Conservation (phyloP, 1,139 yeast species). For the Yamadazyma triangularis region DNA sequence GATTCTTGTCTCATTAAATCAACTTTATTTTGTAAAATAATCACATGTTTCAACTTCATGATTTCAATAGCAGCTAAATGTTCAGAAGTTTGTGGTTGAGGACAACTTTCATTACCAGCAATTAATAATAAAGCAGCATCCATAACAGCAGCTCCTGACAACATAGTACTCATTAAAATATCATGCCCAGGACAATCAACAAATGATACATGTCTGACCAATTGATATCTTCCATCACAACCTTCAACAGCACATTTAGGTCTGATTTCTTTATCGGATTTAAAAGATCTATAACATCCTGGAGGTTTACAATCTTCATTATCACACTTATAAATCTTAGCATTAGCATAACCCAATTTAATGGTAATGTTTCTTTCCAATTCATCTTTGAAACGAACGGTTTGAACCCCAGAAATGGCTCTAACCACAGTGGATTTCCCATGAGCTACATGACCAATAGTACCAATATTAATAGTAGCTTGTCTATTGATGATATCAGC, state of each 20-base stretch:
- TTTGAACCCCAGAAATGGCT: constrained; percentile 98
- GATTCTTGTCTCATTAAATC: constrained; percentile 98
- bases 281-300: constrained; percentile 89
- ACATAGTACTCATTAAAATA: constrained; percentile 99
- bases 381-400: constrained; percentile 98
- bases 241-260: constrained; percentile 90
- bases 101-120: constrained; percentile 99
- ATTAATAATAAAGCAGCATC: constrained; percentile 95
- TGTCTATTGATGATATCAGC: constrained; percentile 97
- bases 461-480: constrained; percentile 98
- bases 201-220: constrained; percentile 94
- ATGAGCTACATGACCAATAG: constrained; percentile 99
- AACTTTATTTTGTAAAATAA: constrained; percentile 95
- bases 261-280: constrained; percentile 89
- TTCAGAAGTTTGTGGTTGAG: constrained; percentile 99
- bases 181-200: constrained; percentile 99
- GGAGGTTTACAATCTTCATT: constrained; percentile 89
- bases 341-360: constrained; percentile 97
- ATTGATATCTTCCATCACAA: constrained; percentile 76
- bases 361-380: constrained; percentile 98
- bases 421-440: constrained; percentile 98
- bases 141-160: constrained; percentile 99
- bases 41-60: constrained; percentile 96
- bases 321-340: constrained; percentile 93
- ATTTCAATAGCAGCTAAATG: constrained; percentile 99